These are phyloP conservation scores for Pleurotus platypus DNA, from an alignment of 768 basidiomycete species.

Conservation along the genomic window DNA sequence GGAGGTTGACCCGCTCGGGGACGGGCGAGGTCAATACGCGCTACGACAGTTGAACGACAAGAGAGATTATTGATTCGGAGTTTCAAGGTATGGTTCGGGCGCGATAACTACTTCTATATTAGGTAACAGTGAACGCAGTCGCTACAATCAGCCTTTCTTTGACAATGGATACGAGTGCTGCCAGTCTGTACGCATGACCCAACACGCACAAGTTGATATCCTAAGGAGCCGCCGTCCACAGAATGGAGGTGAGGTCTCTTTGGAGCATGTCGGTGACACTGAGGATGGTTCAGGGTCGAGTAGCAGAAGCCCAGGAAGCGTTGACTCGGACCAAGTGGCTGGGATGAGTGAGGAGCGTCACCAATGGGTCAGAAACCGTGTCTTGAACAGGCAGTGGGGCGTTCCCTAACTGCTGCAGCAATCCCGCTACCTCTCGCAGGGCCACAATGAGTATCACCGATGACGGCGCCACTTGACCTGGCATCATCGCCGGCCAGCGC, in stretches of 20 bases:
- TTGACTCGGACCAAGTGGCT: constrained; percentile 83
- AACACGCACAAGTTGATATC: constrained; percentile 72
- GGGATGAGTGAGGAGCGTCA: constrained; percentile 84
- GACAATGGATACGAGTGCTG: constrained; percentile 82
- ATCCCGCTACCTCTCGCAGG: constrained; percentile 78
- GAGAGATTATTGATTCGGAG: too few relatives aligned
- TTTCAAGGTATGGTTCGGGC: too few relatives aligned
- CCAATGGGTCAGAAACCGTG: constrained; percentile 77
- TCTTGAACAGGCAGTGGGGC: constrained; percentile 91
- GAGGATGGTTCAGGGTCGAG: constrained; percentile 77
- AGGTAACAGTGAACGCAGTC: too few relatives aligned
- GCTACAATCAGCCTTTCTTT: constrained; percentile 58
- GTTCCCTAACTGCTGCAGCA: constrained; percentile 88
- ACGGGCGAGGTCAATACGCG: too few relatives aligned
- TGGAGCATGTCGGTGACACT: constrained; percentile 78
- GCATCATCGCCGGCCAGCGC: constrained; percentile 92
- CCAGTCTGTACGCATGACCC: constrained; percentile 88
- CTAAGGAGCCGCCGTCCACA: constrained; percentile 66
- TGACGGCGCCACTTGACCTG: constrained; percentile 69
- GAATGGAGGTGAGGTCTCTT: constrained; percentile 72
- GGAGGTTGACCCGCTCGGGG: too few relatives aligned
- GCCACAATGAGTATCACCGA: constrained; percentile 69
- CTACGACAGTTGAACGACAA: too few relatives aligned
- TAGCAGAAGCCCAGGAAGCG: constrained; percentile 92
- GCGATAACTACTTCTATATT: too few relatives aligned